Percentiles rank a stretch among this genome's conserved stretches.
Evolutionary conservation across 805 yeast species (phyloP).

Genomic region (Clavispora santaluciae): DNA sequence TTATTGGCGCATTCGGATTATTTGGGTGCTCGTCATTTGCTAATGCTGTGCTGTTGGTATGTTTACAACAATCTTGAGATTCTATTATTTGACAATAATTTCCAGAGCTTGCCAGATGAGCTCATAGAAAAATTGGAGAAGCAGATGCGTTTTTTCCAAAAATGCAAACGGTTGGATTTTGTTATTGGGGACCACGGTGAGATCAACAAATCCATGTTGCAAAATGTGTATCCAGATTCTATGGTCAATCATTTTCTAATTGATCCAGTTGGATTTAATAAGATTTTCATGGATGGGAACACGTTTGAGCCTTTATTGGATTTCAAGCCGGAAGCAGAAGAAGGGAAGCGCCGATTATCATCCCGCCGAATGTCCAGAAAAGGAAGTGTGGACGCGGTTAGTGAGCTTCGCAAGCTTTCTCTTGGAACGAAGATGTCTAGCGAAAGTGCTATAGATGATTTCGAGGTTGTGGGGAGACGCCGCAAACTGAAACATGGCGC

Average conservation of each 20-base stretch:
- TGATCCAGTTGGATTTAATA: conserved; percentile 21
- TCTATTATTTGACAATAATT: conserved; percentile 44
- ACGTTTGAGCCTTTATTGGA: conserved; percentile 36
- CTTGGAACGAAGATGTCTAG: conserved; percentile 11
- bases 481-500: conserved; percentile 4
- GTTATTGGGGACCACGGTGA: conserved; percentile 15
- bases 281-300: conserved; percentile 29
- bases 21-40: conserved; percentile 49
- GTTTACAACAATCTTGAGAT: conserved; percentile 61
- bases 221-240: not conserved
- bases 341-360: conserved; percentile 18
- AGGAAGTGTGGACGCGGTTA: conserved; percentile 16
- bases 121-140: conserved; percentile 24
- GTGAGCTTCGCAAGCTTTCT: conserved; percentile 22
- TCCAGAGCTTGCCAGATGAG: conserved; percentile 25
- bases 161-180: conserved; percentile 23
- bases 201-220: conserved; percentile 6
- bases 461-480: not conserved
- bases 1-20: conserved; percentile 52
- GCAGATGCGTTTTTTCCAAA: conserved; percentile 22
- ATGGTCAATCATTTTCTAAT: conserved; percentile 19
- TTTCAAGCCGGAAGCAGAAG: conserved; percentile 19
- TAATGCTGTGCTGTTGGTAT: conserved; percentile 62
- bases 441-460: conserved; percentile 18
- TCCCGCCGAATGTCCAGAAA: conserved; percentile 22